Percentiles rank a stretch among this genome's conserved stretches.
Evolutionary conservation across 139 green algal species (phyloP).

Genomic region (Micractinium conductrix): DNA sequence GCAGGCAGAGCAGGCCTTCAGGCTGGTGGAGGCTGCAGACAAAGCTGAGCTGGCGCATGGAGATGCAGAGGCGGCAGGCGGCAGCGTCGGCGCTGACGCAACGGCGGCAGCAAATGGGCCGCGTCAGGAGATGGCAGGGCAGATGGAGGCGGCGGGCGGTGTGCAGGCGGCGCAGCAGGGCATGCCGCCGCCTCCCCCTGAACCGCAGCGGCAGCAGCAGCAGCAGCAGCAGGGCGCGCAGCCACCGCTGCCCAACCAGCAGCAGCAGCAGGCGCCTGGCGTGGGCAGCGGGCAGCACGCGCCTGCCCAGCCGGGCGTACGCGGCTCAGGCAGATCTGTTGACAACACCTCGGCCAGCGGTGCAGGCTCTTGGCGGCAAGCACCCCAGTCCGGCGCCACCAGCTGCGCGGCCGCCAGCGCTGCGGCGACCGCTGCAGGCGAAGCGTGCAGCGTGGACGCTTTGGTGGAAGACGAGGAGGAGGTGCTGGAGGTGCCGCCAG

Average conservation of each 20-base stretch:
- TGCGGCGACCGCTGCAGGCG: constrained; percentile 7
- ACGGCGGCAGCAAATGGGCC: no score
- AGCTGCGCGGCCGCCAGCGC: constrained; percentile 10
- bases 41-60: constrained; percentile 31
- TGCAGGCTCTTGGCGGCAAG: neutral
- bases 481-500: constrained; percentile 8
- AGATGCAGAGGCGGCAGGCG: neutral
- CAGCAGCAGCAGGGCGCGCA: neutral
- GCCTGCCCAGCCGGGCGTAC: neutral
- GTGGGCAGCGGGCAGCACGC: neutral
- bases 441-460: neutral
- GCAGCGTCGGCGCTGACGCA: neutral
- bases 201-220: constrained; percentile 5
- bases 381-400: neutral
- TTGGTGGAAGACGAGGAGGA: constrained; percentile 5
- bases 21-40: constrained; percentile 36
- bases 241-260: constrained; percentile 2
- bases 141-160: neutral
- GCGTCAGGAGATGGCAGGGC: neutral
- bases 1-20: constrained; percentile 39
- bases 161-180: neutral
- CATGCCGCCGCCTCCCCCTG: neutral
- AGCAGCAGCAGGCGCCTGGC: constrained; percentile 4
- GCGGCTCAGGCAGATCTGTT: neutral
- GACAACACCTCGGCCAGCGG: neutral